Conservation (phyloP, 2,329 filamentous ascomycete species). For the Aspergillus pseudoviridinutans region DNA sequence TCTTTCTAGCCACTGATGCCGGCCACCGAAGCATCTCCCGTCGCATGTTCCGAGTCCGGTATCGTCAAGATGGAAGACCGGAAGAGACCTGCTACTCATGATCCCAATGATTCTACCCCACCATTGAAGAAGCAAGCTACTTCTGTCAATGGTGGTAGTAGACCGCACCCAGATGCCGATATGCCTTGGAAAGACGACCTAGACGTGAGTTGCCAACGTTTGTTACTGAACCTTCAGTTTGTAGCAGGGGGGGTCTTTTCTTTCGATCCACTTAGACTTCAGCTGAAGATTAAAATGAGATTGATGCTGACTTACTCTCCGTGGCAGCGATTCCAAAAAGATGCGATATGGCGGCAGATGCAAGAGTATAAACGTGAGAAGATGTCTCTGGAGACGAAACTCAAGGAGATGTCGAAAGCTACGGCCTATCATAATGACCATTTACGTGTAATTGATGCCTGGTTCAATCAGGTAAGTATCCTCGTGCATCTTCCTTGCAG, state of each 20-base stretch:
- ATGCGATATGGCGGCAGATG: conserved; percentile 96
- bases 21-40: conserved; percentile 71
- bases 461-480: conserved; percentile 80
- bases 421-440: conserved; percentile 87
- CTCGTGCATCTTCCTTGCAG: not conserved
- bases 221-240: conserved; percentile 9
- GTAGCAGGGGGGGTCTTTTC: not conserved
- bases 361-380: conserved; percentile 95
- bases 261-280: not conserved
- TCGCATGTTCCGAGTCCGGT: conserved; percentile 72
- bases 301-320: conserved; percentile 27
- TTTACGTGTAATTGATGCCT: conserved; percentile 81
- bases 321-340: conserved; percentile 80
- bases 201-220: conserved; percentile 56
- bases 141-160: conserved; percentile 67
- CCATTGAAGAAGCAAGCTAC: conserved; percentile 85
- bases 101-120: conserved; percentile 77
- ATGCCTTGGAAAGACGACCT: conserved; percentile 68
- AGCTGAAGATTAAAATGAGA: conserved; percentile 17
- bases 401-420: conserved; percentile 75
- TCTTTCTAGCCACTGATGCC: conserved; percentile 70
- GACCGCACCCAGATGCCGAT: conserved; percentile 62
- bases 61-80: conserved; percentile 97
- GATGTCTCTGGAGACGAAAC: conserved; percentile 70
- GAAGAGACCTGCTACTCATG: conserved; percentile 84